A percentile compares a stretch with the other conserved stretches of the same genome.
Conservation (phyloP, 2,329 filamentous ascomycete species). For the Penicillium sp. region DNA sequence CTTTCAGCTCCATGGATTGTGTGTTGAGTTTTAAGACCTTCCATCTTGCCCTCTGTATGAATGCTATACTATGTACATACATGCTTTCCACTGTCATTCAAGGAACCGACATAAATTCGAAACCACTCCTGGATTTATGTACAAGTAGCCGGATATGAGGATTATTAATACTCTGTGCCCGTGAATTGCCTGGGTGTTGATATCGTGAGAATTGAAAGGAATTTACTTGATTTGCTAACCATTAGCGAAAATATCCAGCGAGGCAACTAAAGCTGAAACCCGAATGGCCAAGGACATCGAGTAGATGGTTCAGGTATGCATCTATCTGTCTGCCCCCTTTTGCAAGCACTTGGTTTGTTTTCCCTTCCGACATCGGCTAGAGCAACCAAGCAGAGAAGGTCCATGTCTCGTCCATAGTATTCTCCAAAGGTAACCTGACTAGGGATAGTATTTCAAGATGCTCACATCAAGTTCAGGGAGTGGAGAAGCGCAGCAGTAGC, state of each 20-base stretch:
- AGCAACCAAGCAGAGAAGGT: slow-evolving; percentile 70
- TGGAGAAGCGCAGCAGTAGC: slow-evolving; percentile 73
- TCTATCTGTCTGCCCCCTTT: neutral
- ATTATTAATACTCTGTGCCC: neutral
- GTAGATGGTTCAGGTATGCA: slow-evolving; percentile 68
- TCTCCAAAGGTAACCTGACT: slow-evolving; percentile 60
- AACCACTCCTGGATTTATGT: neutral
- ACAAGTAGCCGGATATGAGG: neutral
- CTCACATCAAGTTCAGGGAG: slow-evolving; percentile 47
- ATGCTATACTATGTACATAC: neutral
- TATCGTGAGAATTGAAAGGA: slow-evolving; percentile 60
- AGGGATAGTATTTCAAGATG: slow-evolving; percentile 3
- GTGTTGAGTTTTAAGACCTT: neutral
- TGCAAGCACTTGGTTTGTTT: neutral
- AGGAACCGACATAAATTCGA: neutral
- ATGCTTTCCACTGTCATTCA: neutral
- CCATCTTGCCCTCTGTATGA: neutral
- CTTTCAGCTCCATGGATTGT: neutral
- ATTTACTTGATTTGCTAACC: slow-evolving; percentile 66
- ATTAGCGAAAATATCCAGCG: slow-evolving; percentile 64
- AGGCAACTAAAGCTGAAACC: slow-evolving; percentile 73
- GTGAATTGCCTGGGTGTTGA: neutral
- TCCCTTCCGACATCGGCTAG: slow-evolving; percentile 32
- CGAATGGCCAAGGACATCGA: slow-evolving; percentile 82
- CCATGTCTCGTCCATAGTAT: slow-evolving; percentile 86